Percentiles rank a stretch among this genome's conserved stretches.
phyloP scores from a whole-genome alignment of 2,329 filamentous ascomycete genomes.

The Pseudovirgaria hyperparasitica region DNA sequence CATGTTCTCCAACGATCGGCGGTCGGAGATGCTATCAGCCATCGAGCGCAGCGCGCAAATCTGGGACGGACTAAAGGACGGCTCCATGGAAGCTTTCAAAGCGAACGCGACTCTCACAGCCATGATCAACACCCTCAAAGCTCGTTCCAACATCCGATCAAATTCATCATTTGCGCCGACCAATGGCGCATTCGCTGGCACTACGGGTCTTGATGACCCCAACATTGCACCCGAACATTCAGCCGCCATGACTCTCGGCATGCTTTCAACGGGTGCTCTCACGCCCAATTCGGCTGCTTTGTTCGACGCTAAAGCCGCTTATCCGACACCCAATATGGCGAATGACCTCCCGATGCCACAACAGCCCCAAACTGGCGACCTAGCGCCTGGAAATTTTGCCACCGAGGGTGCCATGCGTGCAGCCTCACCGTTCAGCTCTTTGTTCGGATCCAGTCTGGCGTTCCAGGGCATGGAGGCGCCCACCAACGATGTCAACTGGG shows the following conservation, averaged over 20 bases:
- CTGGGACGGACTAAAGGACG: constrained; percentile 65
- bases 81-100: constrained; percentile 83
- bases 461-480: constrained; percentile 44
- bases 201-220: constrained; percentile 33
- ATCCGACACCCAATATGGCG: constrained; percentile 24
- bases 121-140: constrained; percentile 66
- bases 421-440: constrained; percentile 43
- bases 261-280: constrained; percentile 51
- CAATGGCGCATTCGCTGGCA: constrained; percentile 9
- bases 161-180: constrained; percentile 16
- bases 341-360: constrained; percentile 21
- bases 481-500: constrained; percentile 31
- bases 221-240: constrained; percentile 47
- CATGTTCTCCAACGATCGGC: constrained; percentile 34
- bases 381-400: constrained; percentile 15
- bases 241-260: constrained; percentile 58
- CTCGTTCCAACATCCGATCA: constrained; percentile 18
- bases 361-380: constrained; percentile 21
- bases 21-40: constrained; percentile 61
- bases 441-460: constrained; percentile 36
- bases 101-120: constrained; percentile 68
- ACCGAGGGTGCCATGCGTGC: constrained; percentile 33
- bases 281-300: constrained; percentile 35
- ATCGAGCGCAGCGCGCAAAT: constrained; percentile 64
- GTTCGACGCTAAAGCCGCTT: constrained; percentile 26